Evolutionary conservation across 1,139 yeast genomes (phyloP), one percentile per base, ranked within the genome.

Genomic region (Blastobotrys illinoisensis): DNA sequence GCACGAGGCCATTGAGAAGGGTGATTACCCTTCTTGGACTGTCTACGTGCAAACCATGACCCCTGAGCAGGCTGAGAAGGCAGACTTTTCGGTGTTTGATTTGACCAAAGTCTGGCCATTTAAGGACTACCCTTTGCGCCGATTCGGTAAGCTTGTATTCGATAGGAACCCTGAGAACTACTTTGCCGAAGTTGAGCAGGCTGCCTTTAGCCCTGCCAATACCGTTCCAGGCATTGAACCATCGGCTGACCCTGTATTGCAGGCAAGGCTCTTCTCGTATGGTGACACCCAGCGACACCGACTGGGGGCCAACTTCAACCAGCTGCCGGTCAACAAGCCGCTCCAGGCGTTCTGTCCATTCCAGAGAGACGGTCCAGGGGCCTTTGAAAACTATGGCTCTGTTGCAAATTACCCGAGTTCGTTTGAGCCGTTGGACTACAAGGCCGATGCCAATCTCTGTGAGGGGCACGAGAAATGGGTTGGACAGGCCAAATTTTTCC

Each of bases 401-500:
- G 80, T 81, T 64, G 96, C 97, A 69, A 88, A 88, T 64, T 72
- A 73, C 63, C 74, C 73, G 32, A 64, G 74, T n/a, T 61, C 70
- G 14, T 60, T 86, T 54, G 68, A 68, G 46, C 73, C 86, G 54
- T 62, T 83, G 64, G 76, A 77, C 65, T 80, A 82, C 71, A 58
- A 65, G 50, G 54, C 68, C 49, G 63, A 65, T 55, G 59, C 69
- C 52, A 66, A 65, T 55, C 62, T 60, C 50, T 82, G 79, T 71
- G 77, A 79, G 68, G 81, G 81, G 60, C 96, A 88, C 72, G 97
- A 90, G 75, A 79, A 81, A 58, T 89, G 96, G 90, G 74, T 78
- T 55, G 97, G 97, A 58, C 84, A 95, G 61, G 96, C 96, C 54
- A 77, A 83, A 61, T 88, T 89, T 64, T 87, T 82, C 83, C 93